phyloP scores from a whole-genome alignment of 371 early-diverging fungal species.

The Gilbertella persicaria region DNA sequence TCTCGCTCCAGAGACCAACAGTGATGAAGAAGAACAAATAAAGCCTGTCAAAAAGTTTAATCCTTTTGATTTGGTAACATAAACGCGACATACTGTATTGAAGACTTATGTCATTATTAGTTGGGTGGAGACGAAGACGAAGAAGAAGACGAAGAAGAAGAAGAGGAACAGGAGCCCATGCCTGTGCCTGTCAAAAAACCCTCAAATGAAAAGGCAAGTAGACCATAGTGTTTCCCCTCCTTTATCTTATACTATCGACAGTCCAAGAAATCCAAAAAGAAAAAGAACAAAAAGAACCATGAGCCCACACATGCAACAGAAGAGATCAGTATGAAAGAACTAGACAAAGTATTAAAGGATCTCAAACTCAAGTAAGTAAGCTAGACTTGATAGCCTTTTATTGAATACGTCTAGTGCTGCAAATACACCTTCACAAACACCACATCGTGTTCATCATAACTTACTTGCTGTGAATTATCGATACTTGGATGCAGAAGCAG shows the following conservation, averaged over 20 bases:
- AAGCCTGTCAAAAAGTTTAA: slow-evolving; percentile 40
- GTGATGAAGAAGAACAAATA: slow-evolving; percentile 24
- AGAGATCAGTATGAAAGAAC: slow-evolving; percentile 63
- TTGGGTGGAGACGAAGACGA: slow-evolving; percentile 44
- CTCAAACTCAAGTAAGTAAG: slow-evolving; percentile 50
- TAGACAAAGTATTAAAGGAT: slow-evolving; percentile 61
- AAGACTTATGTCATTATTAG: slow-evolving; percentile 8
- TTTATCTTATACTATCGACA: slow-evolving; percentile 23
- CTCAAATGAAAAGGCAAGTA: slow-evolving; percentile 21
- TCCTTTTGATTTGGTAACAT: slow-evolving; percentile 68
- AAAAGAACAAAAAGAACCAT: slow-evolving; percentile 57
- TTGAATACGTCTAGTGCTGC: background rate
- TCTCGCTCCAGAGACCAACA: slow-evolving; percentile 1
- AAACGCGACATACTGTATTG: no score
- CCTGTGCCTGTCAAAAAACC: slow-evolving; percentile 15
- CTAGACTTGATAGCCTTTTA: background rate
- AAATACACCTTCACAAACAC: background rate
- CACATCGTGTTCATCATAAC: slow-evolving; percentile 36
- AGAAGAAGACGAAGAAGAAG: slow-evolving; percentile 25
- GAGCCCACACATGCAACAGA: slow-evolving; percentile 33
- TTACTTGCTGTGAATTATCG: slow-evolving; percentile 67
- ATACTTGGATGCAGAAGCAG: slow-evolving; percentile 81
- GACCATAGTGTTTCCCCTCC: background rate
- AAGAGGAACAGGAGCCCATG: slow-evolving; percentile 12
- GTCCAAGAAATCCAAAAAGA: slow-evolving; percentile 38